phyloP scores from a whole-genome alignment of 1,139 yeast genomes.

The Hemisphaericaspora xylofermentans region DNA sequence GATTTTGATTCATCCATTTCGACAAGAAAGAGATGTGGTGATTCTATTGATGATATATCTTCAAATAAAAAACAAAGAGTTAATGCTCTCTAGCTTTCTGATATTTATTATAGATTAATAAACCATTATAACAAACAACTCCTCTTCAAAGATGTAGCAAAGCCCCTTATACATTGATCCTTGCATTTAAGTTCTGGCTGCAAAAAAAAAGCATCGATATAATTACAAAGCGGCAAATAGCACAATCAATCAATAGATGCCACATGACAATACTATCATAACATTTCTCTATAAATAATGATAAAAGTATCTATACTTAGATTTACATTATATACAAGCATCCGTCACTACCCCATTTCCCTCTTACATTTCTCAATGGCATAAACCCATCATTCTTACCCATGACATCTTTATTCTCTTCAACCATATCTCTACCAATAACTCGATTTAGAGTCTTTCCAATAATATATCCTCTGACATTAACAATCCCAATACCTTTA shows the following conservation, averaged over 20 bases:
- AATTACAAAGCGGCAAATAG: too few species aligned
- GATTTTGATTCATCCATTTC: background rate
- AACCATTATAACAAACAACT: background rate
- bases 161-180: too few species aligned
- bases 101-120: conserved; percentile 4
- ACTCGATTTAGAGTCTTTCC: conserved; percentile 45
- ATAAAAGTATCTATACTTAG: too few species aligned
- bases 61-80: conserved; percentile 4
- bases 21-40: conserved; percentile 13
- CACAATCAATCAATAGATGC: too few species aligned
- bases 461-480: conserved; percentile 64
- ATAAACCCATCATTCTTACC: conserved; percentile 60
- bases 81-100: background rate
- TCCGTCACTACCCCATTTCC: conserved; percentile 71
- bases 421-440: conserved; percentile 19
- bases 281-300: too few species aligned
- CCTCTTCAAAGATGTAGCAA: background rate
- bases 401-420: conserved; percentile 24
- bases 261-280: too few species aligned
- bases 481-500: conserved; percentile 48
- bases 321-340: conserved; percentile 51
- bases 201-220: too few species aligned
- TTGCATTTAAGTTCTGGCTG: too few species aligned
- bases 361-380: conserved; percentile 50
- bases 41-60: background rate